These are phyloP conservation scores for Termitomyces sp. DNA, from an alignment of 1,284 basidiomycete species.

Conservation along the genomic window DNA sequence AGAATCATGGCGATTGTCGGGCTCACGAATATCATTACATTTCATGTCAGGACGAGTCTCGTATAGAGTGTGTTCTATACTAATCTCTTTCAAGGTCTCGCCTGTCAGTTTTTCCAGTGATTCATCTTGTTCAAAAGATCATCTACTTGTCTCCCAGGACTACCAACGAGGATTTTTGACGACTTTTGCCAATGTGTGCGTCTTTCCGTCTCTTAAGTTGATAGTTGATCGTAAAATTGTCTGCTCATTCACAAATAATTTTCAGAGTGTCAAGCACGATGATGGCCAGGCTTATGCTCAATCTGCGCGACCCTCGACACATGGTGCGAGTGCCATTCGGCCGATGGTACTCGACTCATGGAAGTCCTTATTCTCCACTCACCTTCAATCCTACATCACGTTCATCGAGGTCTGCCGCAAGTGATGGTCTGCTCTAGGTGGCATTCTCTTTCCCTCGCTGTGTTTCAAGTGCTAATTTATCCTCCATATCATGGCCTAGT, in stretches of 20 bases:
- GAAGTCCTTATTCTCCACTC: slow-evolving; percentile 15
- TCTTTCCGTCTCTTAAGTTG: neutral
- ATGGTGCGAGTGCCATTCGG: neutral
- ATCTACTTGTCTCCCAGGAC: neutral
- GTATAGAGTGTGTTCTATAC: neutral
- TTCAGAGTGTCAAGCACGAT: slow-evolving; percentile 16
- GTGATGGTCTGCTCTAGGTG: neutral
- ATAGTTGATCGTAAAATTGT: neutral
- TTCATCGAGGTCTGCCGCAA: neutral
- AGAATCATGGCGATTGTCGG: neutral
- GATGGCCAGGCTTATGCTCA: slow-evolving; percentile 26
- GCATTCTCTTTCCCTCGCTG: neutral
- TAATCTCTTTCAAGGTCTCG: neutral
- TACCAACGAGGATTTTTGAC: neutral
- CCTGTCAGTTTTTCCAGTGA: neutral
- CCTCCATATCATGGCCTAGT: neutral
- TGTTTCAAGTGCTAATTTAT: neutral
- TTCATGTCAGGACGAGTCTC: neutral
- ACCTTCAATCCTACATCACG: slow-evolving; percentile 11
- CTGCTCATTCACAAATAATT: neutral
- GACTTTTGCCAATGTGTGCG: neutral
- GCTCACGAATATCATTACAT: neutral
- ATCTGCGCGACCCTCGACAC: slow-evolving; percentile 23
- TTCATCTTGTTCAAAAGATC: neutral
- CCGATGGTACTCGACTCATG: neutral